These are phyloP conservation scores for Tulasnella sp. DNA, from an alignment of 768 basidiomycete species.

Conservation along the genomic window DNA sequence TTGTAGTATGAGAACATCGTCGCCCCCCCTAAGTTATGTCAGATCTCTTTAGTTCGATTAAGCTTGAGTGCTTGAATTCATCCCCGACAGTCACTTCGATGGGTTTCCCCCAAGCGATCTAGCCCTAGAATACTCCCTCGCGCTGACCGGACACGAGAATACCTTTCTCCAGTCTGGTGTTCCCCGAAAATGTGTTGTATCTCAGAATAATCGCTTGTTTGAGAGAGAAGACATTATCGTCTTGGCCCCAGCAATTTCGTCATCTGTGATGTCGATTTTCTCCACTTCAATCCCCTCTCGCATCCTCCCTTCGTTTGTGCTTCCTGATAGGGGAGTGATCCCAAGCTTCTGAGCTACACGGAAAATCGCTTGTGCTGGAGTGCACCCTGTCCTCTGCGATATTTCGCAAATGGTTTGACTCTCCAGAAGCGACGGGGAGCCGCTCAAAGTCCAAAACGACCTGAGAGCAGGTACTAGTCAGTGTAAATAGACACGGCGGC, in stretches of 20 bases:
- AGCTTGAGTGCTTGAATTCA: too few relatives aligned
- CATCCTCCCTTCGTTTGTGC: constrained; percentile 57
- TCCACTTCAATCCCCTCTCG: constrained; percentile 45
- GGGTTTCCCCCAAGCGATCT: too few relatives aligned
- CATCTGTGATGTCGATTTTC: constrained; percentile 27
- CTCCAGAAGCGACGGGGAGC: constrained; percentile 52
- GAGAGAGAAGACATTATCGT: too few relatives aligned
- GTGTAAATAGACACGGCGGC: neutral
- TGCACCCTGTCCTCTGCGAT: constrained; percentile 38
- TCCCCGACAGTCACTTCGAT: too few relatives aligned
- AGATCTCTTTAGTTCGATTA: too few relatives aligned
- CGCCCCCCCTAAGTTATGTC: too few relatives aligned
- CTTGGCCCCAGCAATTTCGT: constrained; percentile 24
- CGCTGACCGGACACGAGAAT: too few relatives aligned
- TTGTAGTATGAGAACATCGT: too few relatives aligned
- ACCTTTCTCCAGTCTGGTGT: too few relatives aligned
- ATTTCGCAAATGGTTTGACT: constrained; percentile 38
- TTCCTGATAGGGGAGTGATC: constrained; percentile 66
- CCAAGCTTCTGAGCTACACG: constrained; percentile 54
- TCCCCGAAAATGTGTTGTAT: too few relatives aligned
- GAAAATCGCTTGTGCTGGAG: constrained; percentile 56
- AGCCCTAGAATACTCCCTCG: too few relatives aligned
- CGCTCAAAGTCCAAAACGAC: constrained; percentile 80
- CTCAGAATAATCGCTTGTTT: too few relatives aligned
- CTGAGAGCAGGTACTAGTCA: constrained; percentile 29